Base-by-base conservation (phyloP, 176 grass and related monocot genomes). In the Calamus simplicifolius region DNA sequence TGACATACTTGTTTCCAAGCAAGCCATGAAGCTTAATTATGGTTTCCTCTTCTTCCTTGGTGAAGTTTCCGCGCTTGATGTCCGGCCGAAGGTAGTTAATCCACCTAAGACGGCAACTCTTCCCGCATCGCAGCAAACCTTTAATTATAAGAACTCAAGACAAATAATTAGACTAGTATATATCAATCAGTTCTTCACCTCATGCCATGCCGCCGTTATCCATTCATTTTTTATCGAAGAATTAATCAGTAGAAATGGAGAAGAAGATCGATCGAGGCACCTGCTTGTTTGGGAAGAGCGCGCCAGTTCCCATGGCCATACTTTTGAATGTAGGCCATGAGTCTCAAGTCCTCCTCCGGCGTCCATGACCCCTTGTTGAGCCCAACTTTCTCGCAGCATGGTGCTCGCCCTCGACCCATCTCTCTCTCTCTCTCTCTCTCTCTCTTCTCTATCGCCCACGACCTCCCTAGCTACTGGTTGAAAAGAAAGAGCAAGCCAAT, bases 41-140 rank as follows among this genome's bases (percentile, higher is more conserved):
- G 61, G 79, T 81, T 19, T 85, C 85, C 69, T 95, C 90, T 66
- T 95, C 90, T 0, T 83, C 85, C 35, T 16, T 58, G 58, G 76
- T 83, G 85, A 95, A 95, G 64, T 83, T 89, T 27, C 89, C 90
- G 26, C 90, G 90, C 85, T 85, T 86, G 59, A 95, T 77, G 75
- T 95, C 90, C 7, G 90, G 90, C 27, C 85, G 78, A 52, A 95
- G 90, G 79, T 95, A 95, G 67, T 95, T 95, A 79, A 89, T 89
- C 90, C 90, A 95, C 54, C 90, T 78, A 21, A 95, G 75, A 19
- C 90, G 62, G 64, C 90, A 95, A 53, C 90, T 95, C 82, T 95
- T 95, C 50, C 90, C 90, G n/a, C 90, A 95, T 27, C 90, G 78
- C 51, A 89, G 82, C 76, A 95, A 58, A 31, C 89, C 89, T 95